These are phyloP conservation scores for Imleria badia DNA, from an alignment of 768 basidiomycete genomes.

Conservation along the genomic window DNA sequence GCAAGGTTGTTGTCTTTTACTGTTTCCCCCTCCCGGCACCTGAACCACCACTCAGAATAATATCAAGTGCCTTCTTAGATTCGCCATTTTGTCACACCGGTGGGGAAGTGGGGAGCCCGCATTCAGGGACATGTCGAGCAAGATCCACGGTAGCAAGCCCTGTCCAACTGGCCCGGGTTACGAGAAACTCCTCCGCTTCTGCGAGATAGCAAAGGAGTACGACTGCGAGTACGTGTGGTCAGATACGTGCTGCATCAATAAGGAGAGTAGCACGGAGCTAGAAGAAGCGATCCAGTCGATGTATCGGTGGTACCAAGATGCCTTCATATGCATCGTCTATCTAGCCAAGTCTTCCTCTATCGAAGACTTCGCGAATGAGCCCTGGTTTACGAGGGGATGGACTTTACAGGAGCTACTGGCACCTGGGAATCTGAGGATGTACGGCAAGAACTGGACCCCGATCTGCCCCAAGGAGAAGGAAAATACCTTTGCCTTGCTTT, in stretches of 20 bases:
- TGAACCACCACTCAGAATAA: no score
- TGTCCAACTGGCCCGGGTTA: slow-evolving; percentile 1
- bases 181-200: slow-evolving; percentile 14
- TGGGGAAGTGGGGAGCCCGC: slow-evolving; percentile 16
- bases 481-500: no score
- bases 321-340: slow-evolving; percentile 14
- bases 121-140: slow-evolving; percentile 13
- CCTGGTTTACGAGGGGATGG: slow-evolving; percentile 17
- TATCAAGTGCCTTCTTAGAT: slow-evolving; percentile 10
- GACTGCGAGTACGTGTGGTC: slow-evolving; percentile 22
- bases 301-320: slow-evolving; percentile 14
- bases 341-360: slow-evolving; percentile 7
- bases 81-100: slow-evolving; percentile 19
- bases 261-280: slow-evolving; percentile 12
- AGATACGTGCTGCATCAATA: slow-evolving; percentile 22
- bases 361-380: no score
- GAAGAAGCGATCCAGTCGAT: slow-evolving; percentile 14
- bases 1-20: no score
- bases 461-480: not conserved
- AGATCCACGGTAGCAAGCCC: not conserved
- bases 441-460: slow-evolving; percentile 7
- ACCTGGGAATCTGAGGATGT: slow-evolving; percentile 6
- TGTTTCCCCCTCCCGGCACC: no score
- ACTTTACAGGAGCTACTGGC: slow-evolving; percentile 15
- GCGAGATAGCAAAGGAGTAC: slow-evolving; percentile 12